Percentiles rank a stretch among this genome's conserved stretches.
Evolutionary conservation across 1,284 basidiomycete genomes (phyloP).

Genomic region (Xanthoconium separans): DNA sequence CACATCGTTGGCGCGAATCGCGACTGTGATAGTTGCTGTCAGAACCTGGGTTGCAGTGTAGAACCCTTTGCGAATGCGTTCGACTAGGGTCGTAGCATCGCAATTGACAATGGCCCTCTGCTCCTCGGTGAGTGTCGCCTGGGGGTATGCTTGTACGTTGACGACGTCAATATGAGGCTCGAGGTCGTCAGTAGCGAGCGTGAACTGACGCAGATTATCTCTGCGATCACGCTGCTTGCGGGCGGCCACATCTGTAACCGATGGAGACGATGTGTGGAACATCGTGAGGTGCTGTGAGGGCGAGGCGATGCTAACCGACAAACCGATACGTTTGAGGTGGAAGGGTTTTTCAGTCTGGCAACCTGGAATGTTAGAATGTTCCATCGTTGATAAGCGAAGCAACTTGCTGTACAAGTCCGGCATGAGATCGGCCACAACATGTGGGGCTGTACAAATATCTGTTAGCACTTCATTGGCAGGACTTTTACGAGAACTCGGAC

Average conservation of each 20-base stretch:
- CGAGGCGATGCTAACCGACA: neutral
- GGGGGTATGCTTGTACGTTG: constrained; percentile 30
- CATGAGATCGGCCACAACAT: neutral
- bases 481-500: neutral
- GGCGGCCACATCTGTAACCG: constrained; percentile 16
- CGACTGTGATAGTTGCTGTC: constrained; percentile 28
- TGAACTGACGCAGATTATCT: constrained; percentile 10
- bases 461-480: neutral
- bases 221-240: constrained; percentile 28
- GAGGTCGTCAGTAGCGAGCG: neutral
- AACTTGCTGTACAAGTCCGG: constrained; percentile 17
- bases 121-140: constrained; percentile 23
- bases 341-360: constrained; percentile 9
- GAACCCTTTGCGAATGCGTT: constrained; percentile 19
- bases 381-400: neutral
- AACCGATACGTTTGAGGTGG: neutral
- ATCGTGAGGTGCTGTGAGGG: constrained; percentile 5
- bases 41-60: constrained; percentile 30
- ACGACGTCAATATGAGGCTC: constrained; percentile 1
- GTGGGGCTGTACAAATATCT: constrained; percentile 10
- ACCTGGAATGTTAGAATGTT: neutral
- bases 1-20: constrained; percentile 29
- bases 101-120: constrained; percentile 30
- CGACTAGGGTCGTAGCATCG: constrained; percentile 29
- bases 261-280: neutral